These are phyloP conservation scores for Diversispora eburnea DNA, from an alignment of 192 early-diverging fungal genomes.

Conservation along the genomic window DNA sequence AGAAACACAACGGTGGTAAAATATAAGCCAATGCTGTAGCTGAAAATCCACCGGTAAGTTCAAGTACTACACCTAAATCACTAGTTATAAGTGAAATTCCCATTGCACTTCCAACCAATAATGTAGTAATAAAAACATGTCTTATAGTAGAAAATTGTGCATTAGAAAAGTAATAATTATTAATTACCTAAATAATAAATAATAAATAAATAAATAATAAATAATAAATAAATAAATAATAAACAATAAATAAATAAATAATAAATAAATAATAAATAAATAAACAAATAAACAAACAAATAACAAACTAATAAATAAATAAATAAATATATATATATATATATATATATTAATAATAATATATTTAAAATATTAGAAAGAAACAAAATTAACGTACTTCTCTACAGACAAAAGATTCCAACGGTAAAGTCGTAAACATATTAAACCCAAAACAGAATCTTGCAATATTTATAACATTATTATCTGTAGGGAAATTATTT, in stretches of 20 bases:
- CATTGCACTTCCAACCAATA: slow-evolving; percentile 59
- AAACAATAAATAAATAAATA: neutral
- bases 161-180: slow-evolving; percentile 57
- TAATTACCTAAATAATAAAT: slow-evolving; percentile 49
- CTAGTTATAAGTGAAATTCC: slow-evolving; percentile 70
- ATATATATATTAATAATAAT: neutral
- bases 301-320: too few species aligned
- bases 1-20: slow-evolving; percentile 76
- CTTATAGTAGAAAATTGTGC: slow-evolving; percentile 51
- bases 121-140: slow-evolving; percentile 69
- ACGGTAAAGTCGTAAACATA: slow-evolving; percentile 92
- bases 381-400: slow-evolving; percentile 52
- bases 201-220: neutral
- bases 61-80: slow-evolving; percentile 81
- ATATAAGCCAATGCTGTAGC: slow-evolving; percentile 88
- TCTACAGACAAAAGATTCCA: slow-evolving; percentile 87
- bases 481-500: slow-evolving; percentile 81
- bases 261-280: too few species aligned
- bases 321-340: neutral
- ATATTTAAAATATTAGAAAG: too few species aligned
- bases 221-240: neutral
- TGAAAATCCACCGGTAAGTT: slow-evolving; percentile 84
- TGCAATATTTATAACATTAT: slow-evolving; percentile 79
- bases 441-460: slow-evolving; percentile 85
- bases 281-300: too few species aligned